Conservation (phyloP, 345 rosid species). For the Acer campestre region DNA sequence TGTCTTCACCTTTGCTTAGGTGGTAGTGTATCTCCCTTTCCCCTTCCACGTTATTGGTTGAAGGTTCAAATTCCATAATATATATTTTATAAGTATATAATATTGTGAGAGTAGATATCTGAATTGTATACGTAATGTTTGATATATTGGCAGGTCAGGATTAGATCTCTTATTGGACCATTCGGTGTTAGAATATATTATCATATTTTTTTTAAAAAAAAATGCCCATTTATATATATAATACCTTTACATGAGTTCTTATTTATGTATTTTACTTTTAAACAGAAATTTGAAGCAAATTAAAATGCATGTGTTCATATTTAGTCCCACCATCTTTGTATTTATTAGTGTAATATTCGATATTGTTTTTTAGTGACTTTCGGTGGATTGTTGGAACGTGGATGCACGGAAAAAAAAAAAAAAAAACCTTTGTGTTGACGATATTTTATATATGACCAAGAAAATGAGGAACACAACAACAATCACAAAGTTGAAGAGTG, state of each 20-base stretch:
- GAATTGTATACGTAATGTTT: too few species aligned
- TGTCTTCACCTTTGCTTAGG: too few species aligned
- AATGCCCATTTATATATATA: not conserved
- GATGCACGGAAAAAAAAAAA: not conserved
- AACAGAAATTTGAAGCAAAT: not conserved
- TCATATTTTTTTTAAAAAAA: too few species aligned
- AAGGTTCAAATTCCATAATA: too few species aligned
- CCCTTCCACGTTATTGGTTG: too few species aligned
- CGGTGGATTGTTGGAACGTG: constrained; percentile 2
- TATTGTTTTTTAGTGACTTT: not conserved
- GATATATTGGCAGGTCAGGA: too few species aligned
- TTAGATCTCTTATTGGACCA: too few species aligned
- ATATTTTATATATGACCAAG: not conserved
- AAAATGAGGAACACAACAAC: not conserved
- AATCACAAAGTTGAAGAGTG: not conserved
- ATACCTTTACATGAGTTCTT: constrained; percentile 12
- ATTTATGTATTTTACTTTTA: not conserved
- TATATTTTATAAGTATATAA: too few species aligned
- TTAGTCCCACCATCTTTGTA: constrained; percentile 11
- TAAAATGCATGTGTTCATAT: too few species aligned
- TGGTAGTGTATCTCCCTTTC: too few species aligned
- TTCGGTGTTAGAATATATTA: too few species aligned
- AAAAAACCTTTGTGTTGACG: not conserved
- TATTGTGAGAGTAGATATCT: too few species aligned
- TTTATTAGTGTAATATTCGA: not conserved